Conservation (phyloP, 2,329 filamentous ascomycete species). For the Cercospora citrullina region DNA sequence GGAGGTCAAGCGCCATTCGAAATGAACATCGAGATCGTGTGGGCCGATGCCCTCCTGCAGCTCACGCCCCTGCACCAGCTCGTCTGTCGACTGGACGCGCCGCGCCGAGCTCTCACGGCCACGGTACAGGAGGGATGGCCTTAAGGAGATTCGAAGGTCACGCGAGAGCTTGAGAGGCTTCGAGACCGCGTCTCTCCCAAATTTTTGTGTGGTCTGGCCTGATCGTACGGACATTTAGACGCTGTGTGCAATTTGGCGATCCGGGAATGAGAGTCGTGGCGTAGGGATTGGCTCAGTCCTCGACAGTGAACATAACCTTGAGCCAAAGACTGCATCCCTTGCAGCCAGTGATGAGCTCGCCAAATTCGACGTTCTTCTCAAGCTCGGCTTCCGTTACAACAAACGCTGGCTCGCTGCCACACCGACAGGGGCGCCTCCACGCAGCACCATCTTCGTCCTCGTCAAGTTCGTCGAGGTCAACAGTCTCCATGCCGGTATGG, state of each 20-base stretch:
- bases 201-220: too few relatives aligned
- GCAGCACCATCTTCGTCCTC: conserved; percentile 41
- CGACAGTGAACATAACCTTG: conserved; percentile 59
- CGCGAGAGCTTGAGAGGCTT: too few relatives aligned
- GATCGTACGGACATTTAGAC: not conserved
- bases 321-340: conserved; percentile 65
- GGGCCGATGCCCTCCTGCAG: not conserved
- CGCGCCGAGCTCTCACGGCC: not conserved
- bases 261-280: not conserved
- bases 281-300: conserved; percentile 37
- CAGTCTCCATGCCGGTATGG: conserved; percentile 54
- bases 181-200: too few relatives aligned
- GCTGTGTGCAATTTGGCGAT: not conserved
- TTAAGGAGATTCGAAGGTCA: too few relatives aligned
- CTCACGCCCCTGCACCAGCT: not conserved
- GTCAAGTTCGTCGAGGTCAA: conserved; percentile 59
- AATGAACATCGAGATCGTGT: not conserved
- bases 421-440: conserved; percentile 59
- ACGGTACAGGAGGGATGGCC: not conserved
- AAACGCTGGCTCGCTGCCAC: conserved; percentile 59
- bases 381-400: conserved; percentile 57
- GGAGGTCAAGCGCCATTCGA: not conserved
- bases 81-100: not conserved
- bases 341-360: conserved; percentile 61
- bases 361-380: conserved; percentile 51